phyloP scores from a whole-genome alignment of 768 basidiomycete genomes.

The Mycena maculata region DNA sequence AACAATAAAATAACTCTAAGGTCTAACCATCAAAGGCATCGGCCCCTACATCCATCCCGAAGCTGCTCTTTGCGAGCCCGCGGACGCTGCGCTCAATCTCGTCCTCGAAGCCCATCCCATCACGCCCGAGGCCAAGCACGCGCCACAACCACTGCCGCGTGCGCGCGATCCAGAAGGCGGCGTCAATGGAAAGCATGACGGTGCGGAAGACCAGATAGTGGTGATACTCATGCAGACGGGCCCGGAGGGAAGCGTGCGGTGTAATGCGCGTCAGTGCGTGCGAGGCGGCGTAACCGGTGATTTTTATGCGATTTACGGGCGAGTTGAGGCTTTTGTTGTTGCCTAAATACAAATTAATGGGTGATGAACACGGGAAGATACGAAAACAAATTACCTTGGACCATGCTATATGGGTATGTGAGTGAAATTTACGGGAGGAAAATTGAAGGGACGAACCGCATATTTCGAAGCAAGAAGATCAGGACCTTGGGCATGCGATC shows the following conservation, averaged over 20 bases:
- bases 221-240: conserved; percentile 64
- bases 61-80: conserved; percentile 78
- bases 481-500: conserved; percentile 83
- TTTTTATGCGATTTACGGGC: conserved; percentile 91
- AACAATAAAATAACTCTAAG: neutral
- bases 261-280: conserved; percentile 64
- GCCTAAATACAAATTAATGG: conserved; percentile 47
- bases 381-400: conserved; percentile 52
- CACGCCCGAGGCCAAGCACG: conserved; percentile 51
- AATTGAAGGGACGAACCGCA: conserved; percentile 58
- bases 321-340: conserved; percentile 89
- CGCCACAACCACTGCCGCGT: conserved; percentile 61
- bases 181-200: conserved; percentile 76
- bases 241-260: conserved; percentile 50
- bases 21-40: conserved; percentile 63
- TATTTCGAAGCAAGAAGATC: conserved; percentile 81
- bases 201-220: conserved; percentile 71
- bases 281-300: conserved; percentile 87
- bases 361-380: conserved; percentile 36
- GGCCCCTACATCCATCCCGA: conserved; percentile 80
- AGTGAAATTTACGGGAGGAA: neutral
- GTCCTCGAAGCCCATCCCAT: conserved; percentile 78
- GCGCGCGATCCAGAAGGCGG: conserved; percentile 74
- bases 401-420: conserved; percentile 48
- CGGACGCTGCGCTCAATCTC: conserved; percentile 82